Conservation (phyloP, 2,329 filamentous ascomycete species). For the Phoma herbarum region DNA sequence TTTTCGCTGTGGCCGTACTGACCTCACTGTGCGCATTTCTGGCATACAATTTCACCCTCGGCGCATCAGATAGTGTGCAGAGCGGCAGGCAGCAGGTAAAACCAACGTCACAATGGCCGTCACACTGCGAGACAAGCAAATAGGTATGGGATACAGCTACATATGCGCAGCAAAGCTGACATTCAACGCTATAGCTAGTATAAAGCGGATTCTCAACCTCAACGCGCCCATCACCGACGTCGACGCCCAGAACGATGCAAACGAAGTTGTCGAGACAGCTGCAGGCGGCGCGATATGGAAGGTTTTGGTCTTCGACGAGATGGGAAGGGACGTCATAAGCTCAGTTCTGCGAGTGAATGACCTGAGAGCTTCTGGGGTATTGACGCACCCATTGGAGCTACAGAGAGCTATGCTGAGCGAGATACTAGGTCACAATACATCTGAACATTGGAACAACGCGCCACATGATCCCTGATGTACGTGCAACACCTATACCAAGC, state of each 20-base stretch:
- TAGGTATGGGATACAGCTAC: conserved; percentile 46
- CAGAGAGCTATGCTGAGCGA: conserved; percentile 69
- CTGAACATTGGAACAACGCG: conserved; percentile 78
- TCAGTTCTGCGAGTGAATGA: conserved; percentile 95
- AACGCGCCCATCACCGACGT: conserved; percentile 72
- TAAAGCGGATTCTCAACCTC: conserved; percentile 94
- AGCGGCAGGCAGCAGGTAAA: conserved; percentile 33
- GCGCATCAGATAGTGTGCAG: conserved; percentile 41
- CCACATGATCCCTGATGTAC: conserved; percentile 91
- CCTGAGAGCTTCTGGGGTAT: conserved; percentile 82
- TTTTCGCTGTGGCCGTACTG: conserved; percentile 18
- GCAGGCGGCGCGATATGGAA: conserved; percentile 36
- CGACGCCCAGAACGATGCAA: conserved; percentile 69
- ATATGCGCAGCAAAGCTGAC: conserved; percentile 20
- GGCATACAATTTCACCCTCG: not conserved
- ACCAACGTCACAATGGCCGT: conserved; percentile 41
- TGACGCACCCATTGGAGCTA: not conserved
- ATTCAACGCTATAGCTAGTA: conserved; percentile 69
- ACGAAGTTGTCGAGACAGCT: conserved; percentile 23
- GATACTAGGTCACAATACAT: conserved; percentile 55
- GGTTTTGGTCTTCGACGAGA: conserved; percentile 91
- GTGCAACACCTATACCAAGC: conserved; percentile 1
- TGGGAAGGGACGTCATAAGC: conserved; percentile 94
- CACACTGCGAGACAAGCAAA: conserved; percentile 73
- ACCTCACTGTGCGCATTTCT: not conserved